Evolutionary conservation across 2,329 filamentous ascomycete genomes (phyloP).

Genomic region (Endothia cerciana): DNA sequence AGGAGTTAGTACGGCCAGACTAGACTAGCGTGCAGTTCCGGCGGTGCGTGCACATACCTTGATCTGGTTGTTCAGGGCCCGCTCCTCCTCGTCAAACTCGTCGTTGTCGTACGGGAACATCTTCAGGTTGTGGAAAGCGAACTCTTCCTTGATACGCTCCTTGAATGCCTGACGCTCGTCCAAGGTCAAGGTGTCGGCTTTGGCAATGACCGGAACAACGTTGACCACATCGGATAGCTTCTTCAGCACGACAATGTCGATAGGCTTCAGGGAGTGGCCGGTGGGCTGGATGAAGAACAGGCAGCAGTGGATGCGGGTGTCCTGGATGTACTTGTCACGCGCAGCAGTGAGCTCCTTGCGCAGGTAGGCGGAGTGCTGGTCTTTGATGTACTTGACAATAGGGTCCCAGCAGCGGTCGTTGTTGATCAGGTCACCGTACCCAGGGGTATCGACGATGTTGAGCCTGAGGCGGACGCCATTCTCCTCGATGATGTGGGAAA

Average conservation of each 20-base stretch:
- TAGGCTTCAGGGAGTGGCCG: slow-evolving; percentile 96
- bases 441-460: slow-evolving; percentile 98
- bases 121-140: slow-evolving; percentile 98
- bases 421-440: slow-evolving; percentile 98
- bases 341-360: slow-evolving; percentile 99
- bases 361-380: slow-evolving; percentile 98
- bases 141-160: slow-evolving; percentile 99
- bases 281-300: slow-evolving; percentile 99
- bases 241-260: slow-evolving; percentile 99
- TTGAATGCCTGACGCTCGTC: slow-evolving; percentile 98
- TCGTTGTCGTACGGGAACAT: slow-evolving; percentile 99
- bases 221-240: slow-evolving; percentile 99
- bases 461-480: slow-evolving; percentile 96
- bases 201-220: slow-evolving; percentile 97
- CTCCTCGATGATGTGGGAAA: slow-evolving; percentile 99
- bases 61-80: slow-evolving; percentile 89
- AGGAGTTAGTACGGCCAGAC: slow-evolving; percentile 42
- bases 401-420: slow-evolving; percentile 99
- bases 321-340: slow-evolving; percentile 98
- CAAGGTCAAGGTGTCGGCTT: slow-evolving; percentile 92
- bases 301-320: slow-evolving; percentile 99
- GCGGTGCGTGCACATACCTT: slow-evolving; percentile 65
- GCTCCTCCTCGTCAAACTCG: slow-evolving; percentile 96
- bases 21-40: not conserved
- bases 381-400: slow-evolving; percentile 99